phyloP scores from a whole-genome alignment of 2,329 filamentous ascomycete species.

The Aspergillus ochraceus region DNA sequence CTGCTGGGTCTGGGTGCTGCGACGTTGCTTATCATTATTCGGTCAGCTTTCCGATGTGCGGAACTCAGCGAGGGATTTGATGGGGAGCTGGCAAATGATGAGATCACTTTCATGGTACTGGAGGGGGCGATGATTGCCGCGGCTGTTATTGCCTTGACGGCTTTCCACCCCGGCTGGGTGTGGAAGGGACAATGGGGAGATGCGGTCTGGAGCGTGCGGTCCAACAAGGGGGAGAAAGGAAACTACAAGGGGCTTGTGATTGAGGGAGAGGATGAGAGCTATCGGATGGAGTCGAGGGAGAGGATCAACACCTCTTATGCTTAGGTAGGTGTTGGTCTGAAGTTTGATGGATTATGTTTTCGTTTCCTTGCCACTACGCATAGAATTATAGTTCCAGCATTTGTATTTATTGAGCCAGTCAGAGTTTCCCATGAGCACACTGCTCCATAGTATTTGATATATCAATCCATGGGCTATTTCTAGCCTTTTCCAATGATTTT shows the following conservation, averaged over 20 bases:
- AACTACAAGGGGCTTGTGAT: background rate
- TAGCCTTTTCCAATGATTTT: too few species aligned
- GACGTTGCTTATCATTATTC: slow-evolving; percentile 47
- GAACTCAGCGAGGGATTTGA: slow-evolving; percentile 52
- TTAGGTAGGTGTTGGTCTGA: too few species aligned
- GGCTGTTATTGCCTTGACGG: slow-evolving; percentile 46
- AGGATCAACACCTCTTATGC: background rate
- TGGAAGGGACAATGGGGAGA: slow-evolving; percentile 12
- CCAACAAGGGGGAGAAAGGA: background rate
- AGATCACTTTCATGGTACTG: slow-evolving; percentile 53
- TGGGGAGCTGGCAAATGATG: slow-evolving; percentile 49
- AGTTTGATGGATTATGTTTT: too few species aligned
- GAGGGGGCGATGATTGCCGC: slow-evolving; percentile 57
- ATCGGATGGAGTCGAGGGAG: background rate
- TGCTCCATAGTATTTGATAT: too few species aligned
- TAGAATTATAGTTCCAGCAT: too few species aligned
- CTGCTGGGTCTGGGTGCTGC: slow-evolving; percentile 38
- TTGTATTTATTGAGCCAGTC: too few species aligned
- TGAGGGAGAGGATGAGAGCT: background rate
- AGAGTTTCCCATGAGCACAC: too few species aligned
- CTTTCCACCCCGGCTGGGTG: slow-evolving; percentile 47
- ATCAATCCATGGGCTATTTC: too few species aligned
- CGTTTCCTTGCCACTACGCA: too few species aligned
- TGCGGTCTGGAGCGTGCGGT: slow-evolving; percentile 6
- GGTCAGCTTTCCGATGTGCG: slow-evolving; percentile 52